Conservation (phyloP, 768 basidiomycete genomes). For the Saitozyma podzolica region DNA sequence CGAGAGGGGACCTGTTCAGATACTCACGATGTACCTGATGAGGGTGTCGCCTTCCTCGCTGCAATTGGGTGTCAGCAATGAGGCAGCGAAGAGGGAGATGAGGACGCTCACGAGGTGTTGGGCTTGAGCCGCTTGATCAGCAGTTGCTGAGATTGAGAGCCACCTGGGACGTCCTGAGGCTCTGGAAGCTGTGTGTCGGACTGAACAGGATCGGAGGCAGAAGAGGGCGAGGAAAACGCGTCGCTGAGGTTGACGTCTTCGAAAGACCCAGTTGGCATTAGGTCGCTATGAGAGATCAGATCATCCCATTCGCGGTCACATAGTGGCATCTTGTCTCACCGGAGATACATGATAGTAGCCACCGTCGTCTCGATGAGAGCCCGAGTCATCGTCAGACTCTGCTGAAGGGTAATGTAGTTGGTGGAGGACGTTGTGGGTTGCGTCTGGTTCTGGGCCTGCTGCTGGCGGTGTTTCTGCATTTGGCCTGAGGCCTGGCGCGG, state of each 20-base stretch:
- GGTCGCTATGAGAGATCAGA: not conserved
- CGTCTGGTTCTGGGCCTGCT: slow-evolving; percentile 2
- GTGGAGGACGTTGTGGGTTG: not conserved
- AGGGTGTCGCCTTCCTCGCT: not conserved
- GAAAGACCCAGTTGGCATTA: not conserved
- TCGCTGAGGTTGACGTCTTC: not conserved
- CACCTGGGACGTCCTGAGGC: too few relatives aligned
- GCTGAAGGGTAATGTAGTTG: not conserved
- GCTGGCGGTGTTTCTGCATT: not conserved
- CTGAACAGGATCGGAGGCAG: too few relatives aligned
- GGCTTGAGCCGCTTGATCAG: too few relatives aligned
- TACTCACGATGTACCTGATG: not conserved
- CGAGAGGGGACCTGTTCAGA: too few relatives aligned
- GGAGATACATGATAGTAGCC: slow-evolving; percentile 14
- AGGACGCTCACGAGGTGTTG: too few relatives aligned
- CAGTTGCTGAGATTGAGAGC: too few relatives aligned
- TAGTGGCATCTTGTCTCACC: slow-evolving; percentile 8
- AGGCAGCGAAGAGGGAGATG: not conserved
- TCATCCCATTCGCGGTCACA: too few relatives aligned
- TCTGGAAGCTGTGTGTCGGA: too few relatives aligned
- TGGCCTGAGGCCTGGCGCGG: not conserved
- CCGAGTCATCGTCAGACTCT: not conserved
- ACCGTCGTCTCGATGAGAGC: slow-evolving; percentile 10
- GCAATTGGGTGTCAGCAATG: not conserved
- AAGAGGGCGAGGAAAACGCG: too few relatives aligned